Evolutionary conservation across 176 grass and related monocot genomes (phyloP), one percentile per base, ranked within the genome.

Genomic region (Oryza glumipatula): DNA sequence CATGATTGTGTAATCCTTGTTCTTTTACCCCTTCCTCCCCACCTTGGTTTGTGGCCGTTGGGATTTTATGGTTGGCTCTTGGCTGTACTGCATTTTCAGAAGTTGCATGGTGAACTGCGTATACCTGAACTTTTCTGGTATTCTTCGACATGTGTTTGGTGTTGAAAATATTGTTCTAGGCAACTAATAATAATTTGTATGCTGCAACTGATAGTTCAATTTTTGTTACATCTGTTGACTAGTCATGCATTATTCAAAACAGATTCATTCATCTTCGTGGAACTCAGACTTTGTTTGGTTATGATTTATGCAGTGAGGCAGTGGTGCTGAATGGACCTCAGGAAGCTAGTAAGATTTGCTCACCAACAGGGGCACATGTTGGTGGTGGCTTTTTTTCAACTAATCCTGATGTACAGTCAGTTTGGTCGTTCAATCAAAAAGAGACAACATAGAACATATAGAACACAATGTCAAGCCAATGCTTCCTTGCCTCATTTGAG

Each of bases 391-490:
- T 95, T 68, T 98, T 93, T 87, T 86, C 93, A 44, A 41, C 93
- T 26, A 89, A 89, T 82, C 87, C 89, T 38, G 93, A 89, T 90
- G 74, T 90, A 81, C 89, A 93, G 65, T 92, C 95, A 69, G 73
- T 92, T 48, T 98, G 93, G 93, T 93, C 91, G 4, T 91, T 93
- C 81, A 82, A 93, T 93, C 65, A 93, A 85, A 87, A 83, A 45
- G 89, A 88, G 47, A 87, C 86, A 36, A 61, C 81, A 81, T 91
- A 80, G 85, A 82, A 79, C 11, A 56, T 73, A 86, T 78, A 86
- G 63, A 78, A 83, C n/a, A 44, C 78, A 78, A 72, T 49, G 58
- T 82, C 15, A 60, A 35, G 74, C 47, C 79, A 83, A 83, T 79
- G 70, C 68, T 79, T 82, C 60, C 74, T 83, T 86, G 84, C 84